Evolutionary conservation across 306 rosid genomes (phyloP), one percentile per base, ranked within the genome.

Genomic region (Gastrolobium villosum): DNA sequence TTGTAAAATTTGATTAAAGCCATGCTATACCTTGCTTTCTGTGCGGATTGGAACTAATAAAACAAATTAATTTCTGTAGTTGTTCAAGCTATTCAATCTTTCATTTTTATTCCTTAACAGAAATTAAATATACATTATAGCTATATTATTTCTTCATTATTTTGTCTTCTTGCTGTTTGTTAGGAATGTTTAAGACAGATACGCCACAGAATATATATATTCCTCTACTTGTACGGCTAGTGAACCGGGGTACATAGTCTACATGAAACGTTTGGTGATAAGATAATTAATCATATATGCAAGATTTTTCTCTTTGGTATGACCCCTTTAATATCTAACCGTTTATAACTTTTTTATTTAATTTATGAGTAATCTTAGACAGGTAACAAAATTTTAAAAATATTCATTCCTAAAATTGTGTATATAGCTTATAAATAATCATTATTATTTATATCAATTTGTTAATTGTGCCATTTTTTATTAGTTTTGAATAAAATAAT

Each of bases 101-200:
- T 74, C 35, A 36, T 74, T 73, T 60, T 50, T 77, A 77, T 67
- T 35, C 56, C 10, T 44, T 30, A 11, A 3, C 28, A 15, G 1
- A 43, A 77, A 37, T 65, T 77, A 43, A 52, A 65, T 62, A 40
- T 30, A 31, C 39, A 45, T 10, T 41, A n/a, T 64, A 82, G 74
- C 43, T 54, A 20, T 82, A 63, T 15, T 34, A 54, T n/a, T 61
- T 82, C 37, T 41, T 62, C 28, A 15, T 71, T 37, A 39, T 55
- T 80, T 81, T 81, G 89, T 85, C 77, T 62, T 73, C 77, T 89
- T 83, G 76, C 79, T 81, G 90, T 83, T 81, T 81, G 93, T 81
- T 50, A 55, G 75, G 72, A 81, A 81, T 79, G 88, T 64, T 87
- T 44, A 77, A 40, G 7, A 49, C 28, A 48, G 41, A 28, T 39